Conservation (phyloP, 2,329 filamentous ascomycete species). For the Colletotrichum sansevieriae region DNA sequence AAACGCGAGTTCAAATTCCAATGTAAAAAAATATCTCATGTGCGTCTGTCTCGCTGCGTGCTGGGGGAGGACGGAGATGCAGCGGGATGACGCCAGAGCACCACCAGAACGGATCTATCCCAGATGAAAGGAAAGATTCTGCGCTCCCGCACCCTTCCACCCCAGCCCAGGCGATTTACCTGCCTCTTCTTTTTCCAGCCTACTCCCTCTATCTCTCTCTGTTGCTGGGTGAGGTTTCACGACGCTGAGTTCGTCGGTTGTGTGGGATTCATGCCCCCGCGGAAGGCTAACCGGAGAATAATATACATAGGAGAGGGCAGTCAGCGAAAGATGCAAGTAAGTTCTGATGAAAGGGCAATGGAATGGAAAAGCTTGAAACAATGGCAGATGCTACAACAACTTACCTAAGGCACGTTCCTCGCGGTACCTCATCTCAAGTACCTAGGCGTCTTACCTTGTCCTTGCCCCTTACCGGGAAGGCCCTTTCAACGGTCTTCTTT, state of each 20-base stretch:
- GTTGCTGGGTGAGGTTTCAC: constrained; percentile 23
- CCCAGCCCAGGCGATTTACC: background rate
- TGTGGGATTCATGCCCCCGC: background rate
- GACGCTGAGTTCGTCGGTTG: background rate
- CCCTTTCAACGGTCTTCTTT: constrained; percentile 20
- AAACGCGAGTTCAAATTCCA: constrained; percentile 3
- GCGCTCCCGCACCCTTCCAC: background rate
- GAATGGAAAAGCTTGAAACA: constrained; percentile 26
- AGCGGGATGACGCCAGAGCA: constrained; percentile 34
- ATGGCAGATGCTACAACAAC: constrained; percentile 28
- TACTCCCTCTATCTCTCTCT: background rate
- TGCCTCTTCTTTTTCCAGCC: background rate
- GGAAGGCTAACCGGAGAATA: background rate
- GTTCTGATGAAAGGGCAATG: constrained; percentile 34
- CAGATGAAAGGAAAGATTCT: constrained; percentile 3
- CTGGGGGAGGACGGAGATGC: constrained; percentile 10
- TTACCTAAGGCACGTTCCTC: background rate
- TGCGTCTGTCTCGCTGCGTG: background rate
- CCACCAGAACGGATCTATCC: constrained; percentile 20
- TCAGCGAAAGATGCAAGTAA: constrained; percentile 15
- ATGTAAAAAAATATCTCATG: constrained; percentile 27
- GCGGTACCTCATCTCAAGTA: background rate
- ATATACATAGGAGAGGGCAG: background rate
- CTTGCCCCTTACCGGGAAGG: constrained; percentile 1
- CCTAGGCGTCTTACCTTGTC: no score